Percentiles rank a stretch among this genome's conserved stretches.
Evolutionary conservation across 2,329 filamentous ascomycete species (phyloP).

Genomic region (Pseudogymnoascus verrucosus): DNA sequence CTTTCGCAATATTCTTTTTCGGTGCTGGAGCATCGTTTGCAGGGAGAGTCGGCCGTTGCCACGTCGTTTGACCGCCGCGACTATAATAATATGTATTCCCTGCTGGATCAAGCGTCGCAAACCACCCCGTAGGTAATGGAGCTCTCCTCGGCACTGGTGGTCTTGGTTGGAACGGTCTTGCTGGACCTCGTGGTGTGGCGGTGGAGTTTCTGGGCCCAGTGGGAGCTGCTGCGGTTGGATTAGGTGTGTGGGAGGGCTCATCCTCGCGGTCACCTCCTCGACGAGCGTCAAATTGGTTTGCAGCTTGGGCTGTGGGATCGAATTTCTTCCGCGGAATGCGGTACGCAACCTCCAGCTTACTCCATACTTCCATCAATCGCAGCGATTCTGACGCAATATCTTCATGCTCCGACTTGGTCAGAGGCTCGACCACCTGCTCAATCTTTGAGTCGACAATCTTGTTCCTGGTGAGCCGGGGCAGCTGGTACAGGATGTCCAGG

Average conservation of each 20-base stretch:
- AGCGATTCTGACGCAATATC: slow-evolving; percentile 65
- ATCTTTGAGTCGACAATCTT: slow-evolving; percentile 97
- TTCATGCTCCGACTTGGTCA: slow-evolving; percentile 62
- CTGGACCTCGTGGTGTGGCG: slow-evolving; percentile 20
- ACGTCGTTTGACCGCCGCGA: slow-evolving; percentile 67
- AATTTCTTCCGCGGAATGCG: slow-evolving; percentile 86
- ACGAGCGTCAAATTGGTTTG: slow-evolving; percentile 49
- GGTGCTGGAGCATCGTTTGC: slow-evolving; percentile 46
- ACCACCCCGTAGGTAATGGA: slow-evolving; percentile 78
- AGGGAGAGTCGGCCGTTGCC: slow-evolving; percentile 67
- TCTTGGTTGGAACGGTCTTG: slow-evolving; percentile 43
- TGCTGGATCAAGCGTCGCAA: slow-evolving; percentile 55
- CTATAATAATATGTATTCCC: slow-evolving; percentile 84
- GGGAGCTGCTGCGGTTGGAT: slow-evolving; percentile 25
- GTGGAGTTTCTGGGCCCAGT: slow-evolving; percentile 36
- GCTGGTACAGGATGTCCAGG: slow-evolving; percentile 77
- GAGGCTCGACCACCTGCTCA: slow-evolving; percentile 65
- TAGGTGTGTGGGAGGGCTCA: slow-evolving; percentile 29
- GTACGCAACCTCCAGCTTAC: slow-evolving; percentile 81
- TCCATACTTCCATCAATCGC: slow-evolving; percentile 74
- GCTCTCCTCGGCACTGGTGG: slow-evolving; percentile 49
- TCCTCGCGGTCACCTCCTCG: slow-evolving; percentile 57
- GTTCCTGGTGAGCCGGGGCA: slow-evolving; percentile 87
- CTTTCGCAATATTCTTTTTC: slow-evolving; percentile 44
- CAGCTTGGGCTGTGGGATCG: slow-evolving; percentile 54